phyloP scores from a whole-genome alignment of 352 stramenopile genomes.

The Halophytophthora polymorphica region DNA sequence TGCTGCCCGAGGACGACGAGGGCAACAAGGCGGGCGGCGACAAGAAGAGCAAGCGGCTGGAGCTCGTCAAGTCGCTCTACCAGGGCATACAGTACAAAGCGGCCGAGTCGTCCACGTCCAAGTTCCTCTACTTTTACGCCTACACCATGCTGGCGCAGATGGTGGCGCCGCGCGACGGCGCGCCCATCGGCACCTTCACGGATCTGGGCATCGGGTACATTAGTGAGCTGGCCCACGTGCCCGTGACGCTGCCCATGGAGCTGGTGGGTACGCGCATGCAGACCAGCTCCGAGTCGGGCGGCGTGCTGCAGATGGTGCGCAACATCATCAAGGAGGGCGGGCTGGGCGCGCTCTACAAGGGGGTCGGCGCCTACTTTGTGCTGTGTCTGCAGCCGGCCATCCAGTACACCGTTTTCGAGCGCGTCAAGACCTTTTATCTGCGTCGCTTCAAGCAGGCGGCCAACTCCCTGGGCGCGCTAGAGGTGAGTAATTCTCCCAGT shows the following conservation, averaged over 20 bases:
- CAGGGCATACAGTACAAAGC: constrained; percentile 85
- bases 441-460: constrained; percentile 54
- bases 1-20: constrained; percentile 42
- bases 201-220: constrained; percentile 83
- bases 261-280: constrained; percentile 86
- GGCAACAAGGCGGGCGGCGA: constrained; percentile 7
- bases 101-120: constrained; percentile 77
- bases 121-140: constrained; percentile 90
- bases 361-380: constrained; percentile 90
- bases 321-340: constrained; percentile 69
- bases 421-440: constrained; percentile 74
- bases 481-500: constrained; percentile 35
- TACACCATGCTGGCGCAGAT: constrained; percentile 81
- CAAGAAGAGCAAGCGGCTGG: constrained; percentile 31
- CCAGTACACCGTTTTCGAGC: constrained; percentile 96
- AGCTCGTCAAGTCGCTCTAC: constrained; percentile 66
- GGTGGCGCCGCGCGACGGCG: constrained; percentile 53
- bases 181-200: constrained; percentile 56
- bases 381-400: constrained; percentile 97
- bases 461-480: constrained; percentile 56
- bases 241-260: constrained; percentile 85
- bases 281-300: constrained; percentile 46
- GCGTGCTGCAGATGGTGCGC: constrained; percentile 60
- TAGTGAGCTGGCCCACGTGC: constrained; percentile 75
- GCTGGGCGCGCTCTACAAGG: constrained; percentile 79